Base-by-base conservation (phyloP, 106 monocot species). In the Acorus calamus region DNA sequence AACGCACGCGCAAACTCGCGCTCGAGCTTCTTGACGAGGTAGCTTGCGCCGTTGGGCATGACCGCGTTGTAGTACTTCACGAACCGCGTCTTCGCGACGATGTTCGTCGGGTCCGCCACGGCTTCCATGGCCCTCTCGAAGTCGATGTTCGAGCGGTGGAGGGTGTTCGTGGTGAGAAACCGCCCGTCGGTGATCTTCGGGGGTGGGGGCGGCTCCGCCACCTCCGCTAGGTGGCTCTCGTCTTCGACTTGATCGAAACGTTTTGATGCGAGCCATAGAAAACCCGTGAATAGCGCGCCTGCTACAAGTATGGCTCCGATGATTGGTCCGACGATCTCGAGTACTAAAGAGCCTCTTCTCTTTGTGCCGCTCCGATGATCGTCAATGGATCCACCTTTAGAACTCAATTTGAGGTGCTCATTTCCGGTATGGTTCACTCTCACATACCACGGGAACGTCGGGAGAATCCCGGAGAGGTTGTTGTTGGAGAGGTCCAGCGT, bases 21-120 rank as follows among this genome's bases (percentile, higher is more conserved):
- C 49, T 78, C 73, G 52, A 90, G 73, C 62, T 86, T 86, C 69
- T 90, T 90, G 3, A 83, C 65, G 6, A 65, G 59, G 52, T 86
- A 90, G 60, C 47, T 66, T 6, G 43, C 47, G 2, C 89, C 89
- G 45, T 67, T 83, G 2, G 89, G 72, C 86, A 90, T 90, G 13
- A 53, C 53, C 41, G 73, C 80, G 53, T 73, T 79, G 70, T 83
- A 90, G 55, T 83, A 80, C 6, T 85, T 86, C 4, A 77, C 75
- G 66, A 83, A 90, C 49, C 80, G 69, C 3, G 83, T 83, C 60
- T 90, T 86, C 50, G 75, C 51, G 44, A 69, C 53, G 28, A 86
- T 56, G 58, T 90, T 86, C 13, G 13, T 12, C 2, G 79, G 83
- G 57, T 80, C 60, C 7, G 67, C 49, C 8, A 78, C 80, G 42